Percentiles rank a stretch among this genome's conserved stretches.
phyloP scores from a whole-genome alignment of 805 yeast genomes.

The Spencermartinsiella europaea region DNA sequence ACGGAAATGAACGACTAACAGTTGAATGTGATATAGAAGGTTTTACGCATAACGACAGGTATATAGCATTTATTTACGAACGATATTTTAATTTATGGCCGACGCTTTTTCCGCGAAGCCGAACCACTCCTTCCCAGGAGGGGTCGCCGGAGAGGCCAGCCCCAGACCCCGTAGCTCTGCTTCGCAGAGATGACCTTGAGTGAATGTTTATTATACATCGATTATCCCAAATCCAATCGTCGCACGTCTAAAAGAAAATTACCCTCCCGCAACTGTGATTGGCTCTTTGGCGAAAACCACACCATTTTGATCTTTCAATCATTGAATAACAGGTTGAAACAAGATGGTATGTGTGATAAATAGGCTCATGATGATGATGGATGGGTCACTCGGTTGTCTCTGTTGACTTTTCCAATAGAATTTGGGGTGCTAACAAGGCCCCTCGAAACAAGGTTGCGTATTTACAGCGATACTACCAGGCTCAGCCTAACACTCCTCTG shows the following conservation, averaged over 20 bases:
- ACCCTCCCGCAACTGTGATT: background rate
- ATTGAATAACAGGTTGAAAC: background rate
- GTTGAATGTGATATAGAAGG: no score
- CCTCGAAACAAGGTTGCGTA: slow-evolving; percentile 26
- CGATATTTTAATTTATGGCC: no score
- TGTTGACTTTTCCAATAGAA: background rate
- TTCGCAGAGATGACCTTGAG: no score
- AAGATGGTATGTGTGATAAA: background rate
- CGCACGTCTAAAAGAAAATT: no score
- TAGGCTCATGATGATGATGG: no score
- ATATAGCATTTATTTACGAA: background rate
- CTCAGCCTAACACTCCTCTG: slow-evolving; percentile 30
- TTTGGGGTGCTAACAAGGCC: slow-evolving; percentile 1
- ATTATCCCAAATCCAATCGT: no score
- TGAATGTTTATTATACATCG: no score
- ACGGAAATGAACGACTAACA: no score
- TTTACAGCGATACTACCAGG: slow-evolving; percentile 35
- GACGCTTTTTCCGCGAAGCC: no score
- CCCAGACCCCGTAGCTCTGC: background rate
- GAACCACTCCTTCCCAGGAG: background rate
- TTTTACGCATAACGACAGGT: no score
- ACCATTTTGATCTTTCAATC: background rate
- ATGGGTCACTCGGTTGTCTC: no score
- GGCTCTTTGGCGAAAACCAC: background rate
- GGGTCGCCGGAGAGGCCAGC: background rate